Evolutionary conservation across 352 stramenopile genomes (phyloP).

Genomic region (Paralagenidium karlingii): DNA sequence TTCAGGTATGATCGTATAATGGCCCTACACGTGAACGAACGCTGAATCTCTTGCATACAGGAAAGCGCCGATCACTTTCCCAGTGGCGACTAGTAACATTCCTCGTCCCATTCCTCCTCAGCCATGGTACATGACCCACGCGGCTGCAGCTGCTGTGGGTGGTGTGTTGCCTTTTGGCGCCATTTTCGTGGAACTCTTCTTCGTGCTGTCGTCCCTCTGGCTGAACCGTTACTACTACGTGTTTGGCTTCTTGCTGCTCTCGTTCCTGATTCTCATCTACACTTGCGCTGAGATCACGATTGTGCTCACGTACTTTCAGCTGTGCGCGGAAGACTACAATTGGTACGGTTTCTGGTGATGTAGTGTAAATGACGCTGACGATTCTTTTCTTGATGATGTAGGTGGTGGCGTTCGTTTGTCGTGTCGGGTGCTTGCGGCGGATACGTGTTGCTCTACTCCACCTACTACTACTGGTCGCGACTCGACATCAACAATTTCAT

Average conservation of each 20-base stretch:
- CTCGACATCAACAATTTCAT: slow-evolving; percentile 92
- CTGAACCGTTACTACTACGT: slow-evolving; percentile 99
- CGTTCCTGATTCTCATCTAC: slow-evolving; percentile 97
- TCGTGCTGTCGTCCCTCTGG: slow-evolving; percentile 97
- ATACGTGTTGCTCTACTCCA: slow-evolving; percentile 99
- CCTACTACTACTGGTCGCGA: slow-evolving; percentile 95
- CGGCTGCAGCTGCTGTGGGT: slow-evolving; percentile 88
- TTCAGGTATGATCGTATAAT: slow-evolving; percentile 78
- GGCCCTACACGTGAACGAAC: not conserved
- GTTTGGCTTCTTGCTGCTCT: slow-evolving; percentile 98
- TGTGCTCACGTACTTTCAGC: slow-evolving; percentile 99
- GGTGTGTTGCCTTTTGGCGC: slow-evolving; percentile 98
- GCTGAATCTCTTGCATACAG: slow-evolving; percentile 9
- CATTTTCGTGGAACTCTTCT: slow-evolving; percentile 99
- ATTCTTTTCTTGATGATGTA: no score
- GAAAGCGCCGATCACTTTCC: slow-evolving; percentile 88
- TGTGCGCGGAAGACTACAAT: slow-evolving; percentile 99
- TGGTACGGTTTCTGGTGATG: slow-evolving; percentile 79
- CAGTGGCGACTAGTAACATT: slow-evolving; percentile 97
- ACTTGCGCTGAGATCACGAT: slow-evolving; percentile 99
- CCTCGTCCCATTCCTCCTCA: slow-evolving; percentile 96
- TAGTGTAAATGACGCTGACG: not conserved
- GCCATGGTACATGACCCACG: slow-evolving; percentile 97
- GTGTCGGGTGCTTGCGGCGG: slow-evolving; percentile 92
- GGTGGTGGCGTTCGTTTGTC: slow-evolving; percentile 98